Conservation (phyloP, 2,329 filamentous ascomycete species). For the Aspergillus sp. region DNA sequence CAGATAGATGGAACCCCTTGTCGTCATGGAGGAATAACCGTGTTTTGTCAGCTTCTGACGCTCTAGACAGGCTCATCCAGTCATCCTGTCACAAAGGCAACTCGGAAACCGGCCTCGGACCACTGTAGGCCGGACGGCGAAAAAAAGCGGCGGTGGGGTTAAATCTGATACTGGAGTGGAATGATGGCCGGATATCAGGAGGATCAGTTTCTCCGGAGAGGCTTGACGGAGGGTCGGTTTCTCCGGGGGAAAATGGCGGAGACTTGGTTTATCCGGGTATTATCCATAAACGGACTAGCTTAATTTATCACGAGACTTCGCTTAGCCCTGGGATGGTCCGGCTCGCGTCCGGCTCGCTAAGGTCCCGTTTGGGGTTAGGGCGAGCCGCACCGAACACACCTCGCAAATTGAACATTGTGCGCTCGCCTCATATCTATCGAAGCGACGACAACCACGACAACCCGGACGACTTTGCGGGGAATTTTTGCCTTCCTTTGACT, state of each 20-base stretch:
- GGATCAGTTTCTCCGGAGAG: conserved; percentile 5
- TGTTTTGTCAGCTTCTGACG: too few relatives aligned
- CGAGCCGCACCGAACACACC: conserved; percentile 30
- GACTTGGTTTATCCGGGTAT: conserved; percentile 5
- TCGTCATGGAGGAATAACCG: too few relatives aligned
- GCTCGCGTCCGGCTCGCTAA: conserved; percentile 24
- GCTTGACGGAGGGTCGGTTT: not conserved
- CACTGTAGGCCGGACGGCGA: too few relatives aligned
- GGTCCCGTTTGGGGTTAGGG: conserved; percentile 31
- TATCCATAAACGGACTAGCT: conserved; percentile 12
- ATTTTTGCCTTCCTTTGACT: conserved; percentile 36
- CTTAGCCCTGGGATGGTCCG: conserved; percentile 24
- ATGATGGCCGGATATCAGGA: not conserved
- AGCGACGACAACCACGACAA: conserved; percentile 41
- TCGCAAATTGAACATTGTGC: conserved; percentile 36
- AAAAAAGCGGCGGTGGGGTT: not conserved
- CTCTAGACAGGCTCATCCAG: too few relatives aligned
- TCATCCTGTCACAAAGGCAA: too few relatives aligned
- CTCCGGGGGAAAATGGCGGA: conserved; percentile 3
- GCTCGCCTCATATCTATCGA: conserved; percentile 27
- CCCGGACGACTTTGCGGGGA: conserved; percentile 37
- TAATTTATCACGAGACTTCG: conserved; percentile 27
- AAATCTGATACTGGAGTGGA: too few relatives aligned
- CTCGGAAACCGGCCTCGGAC: too few relatives aligned
- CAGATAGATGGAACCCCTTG: too few relatives aligned